phyloP scores from a whole-genome alignment of 768 basidiomycete genomes.

The Lactarius evosmus region DNA sequence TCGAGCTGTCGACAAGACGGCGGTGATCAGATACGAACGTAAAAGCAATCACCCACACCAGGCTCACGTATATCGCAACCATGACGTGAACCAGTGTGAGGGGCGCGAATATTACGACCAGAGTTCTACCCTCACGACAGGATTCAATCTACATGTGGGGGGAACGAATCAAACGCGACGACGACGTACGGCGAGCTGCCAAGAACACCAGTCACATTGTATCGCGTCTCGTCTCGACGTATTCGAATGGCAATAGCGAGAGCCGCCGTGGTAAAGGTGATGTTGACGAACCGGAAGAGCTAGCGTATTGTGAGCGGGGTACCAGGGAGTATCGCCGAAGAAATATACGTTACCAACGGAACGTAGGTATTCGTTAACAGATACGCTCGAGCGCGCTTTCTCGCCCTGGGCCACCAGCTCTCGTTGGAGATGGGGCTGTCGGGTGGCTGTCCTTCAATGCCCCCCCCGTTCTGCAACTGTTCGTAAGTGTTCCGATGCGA shows the following conservation, averaged over 20 bases:
- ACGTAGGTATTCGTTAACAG: constrained; percentile 74
- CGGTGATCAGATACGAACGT: constrained; percentile 26
- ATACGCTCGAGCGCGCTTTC: constrained; percentile 58
- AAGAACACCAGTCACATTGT: constrained; percentile 60
- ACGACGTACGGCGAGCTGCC: constrained; percentile 58
- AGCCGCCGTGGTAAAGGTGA: constrained; percentile 75
- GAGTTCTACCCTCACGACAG: constrained; percentile 45
- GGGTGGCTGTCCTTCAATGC: neutral
- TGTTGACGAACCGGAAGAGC: constrained; percentile 84
- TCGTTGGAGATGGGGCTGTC: constrained; percentile 24
- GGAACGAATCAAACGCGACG: neutral
- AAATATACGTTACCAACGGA: constrained; percentile 56
- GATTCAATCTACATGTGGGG: constrained; percentile 41
- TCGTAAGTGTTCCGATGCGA: constrained; percentile 12
- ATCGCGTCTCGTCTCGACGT: constrained; percentile 51
- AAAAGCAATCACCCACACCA: constrained; percentile 9
- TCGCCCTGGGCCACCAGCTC: constrained; percentile 35
- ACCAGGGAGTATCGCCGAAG: neutral
- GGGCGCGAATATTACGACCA: constrained; percentile 84
- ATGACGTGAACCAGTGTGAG: constrained; percentile 83
- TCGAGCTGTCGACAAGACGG: constrained; percentile 56
- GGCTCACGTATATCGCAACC: constrained; percentile 75
- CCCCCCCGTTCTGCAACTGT: constrained; percentile 19
- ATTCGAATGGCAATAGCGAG: constrained; percentile 78
- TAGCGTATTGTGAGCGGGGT: constrained; percentile 33